Percentiles rank a stretch among this genome's conserved stretches.
phyloP scores from a whole-genome alignment of 2,329 filamentous ascomycete genomes.

The Talaromyces sp. region DNA sequence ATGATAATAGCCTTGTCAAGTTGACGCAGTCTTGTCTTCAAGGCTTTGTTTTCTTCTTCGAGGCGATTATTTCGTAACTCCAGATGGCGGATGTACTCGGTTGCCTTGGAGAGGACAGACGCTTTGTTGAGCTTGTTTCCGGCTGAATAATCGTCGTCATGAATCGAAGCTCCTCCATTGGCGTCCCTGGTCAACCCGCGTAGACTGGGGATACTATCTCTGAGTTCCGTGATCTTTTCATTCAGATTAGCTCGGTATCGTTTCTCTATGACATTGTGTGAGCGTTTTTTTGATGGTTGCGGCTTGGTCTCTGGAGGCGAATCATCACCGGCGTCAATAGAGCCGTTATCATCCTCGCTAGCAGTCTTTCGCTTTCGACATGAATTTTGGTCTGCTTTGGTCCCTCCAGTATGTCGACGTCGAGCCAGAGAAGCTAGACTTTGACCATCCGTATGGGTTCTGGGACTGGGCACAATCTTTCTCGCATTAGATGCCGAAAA shows the following conservation, averaged over 20 bases:
- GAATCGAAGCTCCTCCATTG: conserved; percentile 46
- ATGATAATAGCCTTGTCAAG: conserved; percentile 60
- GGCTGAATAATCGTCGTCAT: conserved; percentile 75
- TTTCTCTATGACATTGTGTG: conserved; percentile 98
- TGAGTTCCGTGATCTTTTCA: conserved; percentile 88
- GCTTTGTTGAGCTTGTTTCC: conserved; percentile 97
- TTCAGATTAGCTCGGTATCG: conserved; percentile 93
- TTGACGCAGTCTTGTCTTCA: conserved; percentile 77
- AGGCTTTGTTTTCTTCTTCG: conserved; percentile 71
- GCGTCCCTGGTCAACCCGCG: conserved; percentile 70
- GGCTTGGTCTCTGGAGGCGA: conserved; percentile 44
- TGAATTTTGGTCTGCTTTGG: conserved; percentile 21
- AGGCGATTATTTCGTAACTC: conserved; percentile 85
- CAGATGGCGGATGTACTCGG: conserved; percentile 90
- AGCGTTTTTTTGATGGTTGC: conserved; percentile 77
- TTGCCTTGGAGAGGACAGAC: conserved; percentile 92
- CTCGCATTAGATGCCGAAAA: neutral
- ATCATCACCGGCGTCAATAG: conserved; percentile 45
- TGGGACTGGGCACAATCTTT: neutral
- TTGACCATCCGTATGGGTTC: neutral
- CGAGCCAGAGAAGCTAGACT: conserved; percentile 12
- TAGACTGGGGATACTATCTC: conserved; percentile 87
- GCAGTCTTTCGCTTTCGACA: conserved; percentile 68
- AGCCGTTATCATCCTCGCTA: conserved; percentile 44
- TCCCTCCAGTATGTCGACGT: conserved; percentile 17